A percentile compares a stretch with the other conserved stretches of the same genome.
phyloP scores from a whole-genome alignment of 1,139 yeast genomes.

The Hyphopichia khmerensis region DNA sequence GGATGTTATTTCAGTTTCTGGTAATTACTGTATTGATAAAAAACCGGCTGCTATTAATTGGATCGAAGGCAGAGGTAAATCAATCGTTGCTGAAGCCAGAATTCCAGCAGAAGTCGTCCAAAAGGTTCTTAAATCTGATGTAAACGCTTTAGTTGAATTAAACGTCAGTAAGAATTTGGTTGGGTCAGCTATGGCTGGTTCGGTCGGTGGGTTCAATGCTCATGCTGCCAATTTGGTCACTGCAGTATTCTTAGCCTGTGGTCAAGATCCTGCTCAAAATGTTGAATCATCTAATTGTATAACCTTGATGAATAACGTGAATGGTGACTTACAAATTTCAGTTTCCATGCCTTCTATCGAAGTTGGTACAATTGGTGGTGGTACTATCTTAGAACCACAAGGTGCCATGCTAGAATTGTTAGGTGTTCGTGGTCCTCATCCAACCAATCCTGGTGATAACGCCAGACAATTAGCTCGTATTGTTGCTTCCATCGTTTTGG shows the following conservation, averaged over 20 bases:
- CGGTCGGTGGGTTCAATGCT: conserved; percentile 97
- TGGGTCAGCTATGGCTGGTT: conserved; percentile 99
- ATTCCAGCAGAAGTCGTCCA: conserved; percentile 79
- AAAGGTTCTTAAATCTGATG: conserved; percentile 86
- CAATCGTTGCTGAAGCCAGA: conserved; percentile 96
- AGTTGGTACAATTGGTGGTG: conserved; percentile 99
- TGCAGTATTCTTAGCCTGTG: conserved; percentile 90
- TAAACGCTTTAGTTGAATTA: conserved; percentile 86
- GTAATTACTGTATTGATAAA: conserved; percentile 96
- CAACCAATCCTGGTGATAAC: conserved; percentile 90
- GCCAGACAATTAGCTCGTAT: conserved; percentile 94
- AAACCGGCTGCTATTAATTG: conserved; percentile 98
- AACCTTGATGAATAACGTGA: conserved; percentile 82
- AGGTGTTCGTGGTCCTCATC: conserved; percentile 96
- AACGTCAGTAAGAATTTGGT: conserved; percentile 85
- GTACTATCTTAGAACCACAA: conserved; percentile 96
- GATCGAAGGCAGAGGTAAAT: conserved; percentile 99
- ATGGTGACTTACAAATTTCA: conserved; percentile 83
- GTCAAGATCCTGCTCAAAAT: conserved; percentile 98
- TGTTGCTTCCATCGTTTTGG: conserved; percentile 92
- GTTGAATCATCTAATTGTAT: conserved; percentile 98
- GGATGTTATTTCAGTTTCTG: conserved; percentile 90
- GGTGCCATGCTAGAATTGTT: conserved; percentile 92
- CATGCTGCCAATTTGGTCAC: conserved; percentile 97
- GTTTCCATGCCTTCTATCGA: conserved; percentile 99